A percentile compares a stretch with the other conserved stretches of the same genome.
Evolutionary conservation across 768 basidiomycete species (phyloP).

Genomic region (Strobilomyces dryophilus): DNA sequence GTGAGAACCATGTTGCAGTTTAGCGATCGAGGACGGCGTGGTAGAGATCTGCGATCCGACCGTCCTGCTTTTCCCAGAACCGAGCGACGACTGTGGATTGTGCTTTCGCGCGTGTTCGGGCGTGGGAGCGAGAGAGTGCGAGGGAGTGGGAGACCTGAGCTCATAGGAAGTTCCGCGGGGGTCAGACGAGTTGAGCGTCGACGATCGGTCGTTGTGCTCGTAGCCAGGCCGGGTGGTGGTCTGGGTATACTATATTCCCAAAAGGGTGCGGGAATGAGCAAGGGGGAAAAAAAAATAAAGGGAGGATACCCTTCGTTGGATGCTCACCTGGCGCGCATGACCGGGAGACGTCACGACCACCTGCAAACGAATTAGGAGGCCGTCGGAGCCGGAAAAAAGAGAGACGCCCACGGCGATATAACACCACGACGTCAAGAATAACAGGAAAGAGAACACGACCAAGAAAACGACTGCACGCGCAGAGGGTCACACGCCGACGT

Average conservation of each 20-base stretch:
- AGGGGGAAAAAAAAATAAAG: not conserved
- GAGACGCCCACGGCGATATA: slow-evolving; percentile 61
- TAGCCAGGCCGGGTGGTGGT: slow-evolving; percentile 20
- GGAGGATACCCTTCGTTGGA: not conserved
- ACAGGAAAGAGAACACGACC: slow-evolving; percentile 57
- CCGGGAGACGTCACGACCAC: slow-evolving; percentile 66
- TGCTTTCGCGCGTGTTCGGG: slow-evolving; percentile 12
- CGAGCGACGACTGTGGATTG: slow-evolving; percentile 19
- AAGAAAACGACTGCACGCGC: slow-evolving; percentile 56
- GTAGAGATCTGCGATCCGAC: slow-evolving; percentile 9
- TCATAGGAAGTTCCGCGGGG: slow-evolving; percentile 29
- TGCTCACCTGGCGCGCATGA: slow-evolving; percentile 58
- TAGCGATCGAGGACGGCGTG: slow-evolving; percentile 11
- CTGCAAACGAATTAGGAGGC: slow-evolving; percentile 34
- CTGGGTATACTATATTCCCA: slow-evolving; percentile 21
- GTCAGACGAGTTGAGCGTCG: slow-evolving; percentile 22
- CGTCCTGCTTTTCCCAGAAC: slow-evolving; percentile 18
- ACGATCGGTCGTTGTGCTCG: slow-evolving; percentile 15
- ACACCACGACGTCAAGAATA: slow-evolving; percentile 73
- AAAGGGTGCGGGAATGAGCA: slow-evolving; percentile 7
- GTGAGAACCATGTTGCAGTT: slow-evolving; percentile 10
- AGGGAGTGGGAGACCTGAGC: slow-evolving; percentile 17
- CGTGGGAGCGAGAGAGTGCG: slow-evolving; percentile 9
- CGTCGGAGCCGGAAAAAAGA: not conserved
- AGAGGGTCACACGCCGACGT: slow-evolving; percentile 4